phyloP scores from a whole-genome alignment of 805 yeast genomes.

The Lipomyces spencermartinsiae region DNA sequence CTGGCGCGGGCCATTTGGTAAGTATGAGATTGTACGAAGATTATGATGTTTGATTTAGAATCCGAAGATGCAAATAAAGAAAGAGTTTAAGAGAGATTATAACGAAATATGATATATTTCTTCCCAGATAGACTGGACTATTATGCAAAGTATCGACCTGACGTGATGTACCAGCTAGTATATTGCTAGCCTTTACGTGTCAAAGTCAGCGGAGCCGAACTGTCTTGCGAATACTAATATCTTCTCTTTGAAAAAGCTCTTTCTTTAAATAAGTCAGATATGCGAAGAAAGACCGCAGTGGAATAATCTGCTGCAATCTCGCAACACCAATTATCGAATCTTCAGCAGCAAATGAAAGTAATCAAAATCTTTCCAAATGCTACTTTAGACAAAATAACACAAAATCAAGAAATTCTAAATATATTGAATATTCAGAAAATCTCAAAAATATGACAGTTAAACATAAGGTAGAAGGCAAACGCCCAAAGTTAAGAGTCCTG shows the following conservation, averaged over 20 bases:
- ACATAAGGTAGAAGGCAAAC: background rate
- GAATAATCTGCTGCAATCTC: background rate
- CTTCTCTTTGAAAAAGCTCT: background rate
- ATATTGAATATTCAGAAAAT: background rate
- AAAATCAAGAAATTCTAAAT: background rate
- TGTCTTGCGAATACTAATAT: background rate
- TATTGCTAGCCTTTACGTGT: background rate
- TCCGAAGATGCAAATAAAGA: background rate
- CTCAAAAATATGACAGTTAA: background rate
- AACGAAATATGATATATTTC: constrained; percentile 47
- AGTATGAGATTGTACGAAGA: background rate
- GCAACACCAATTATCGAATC: background rate
- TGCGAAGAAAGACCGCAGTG: background rate
- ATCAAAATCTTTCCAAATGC: background rate
- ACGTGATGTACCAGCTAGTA: background rate
- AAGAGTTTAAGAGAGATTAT: constrained; percentile 19
- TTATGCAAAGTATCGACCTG: background rate
- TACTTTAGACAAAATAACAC: background rate
- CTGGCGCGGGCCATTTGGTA: background rate
- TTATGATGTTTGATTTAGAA: background rate
- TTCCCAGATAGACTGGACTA: constrained; percentile 1
- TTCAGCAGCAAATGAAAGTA: constrained; percentile 1
- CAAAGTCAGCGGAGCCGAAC: background rate
- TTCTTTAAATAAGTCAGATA: background rate
- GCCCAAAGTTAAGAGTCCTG: background rate